phyloP scores from a whole-genome alignment of 768 basidiomycete genomes.

The Termitomyces eurrhizus region DNA sequence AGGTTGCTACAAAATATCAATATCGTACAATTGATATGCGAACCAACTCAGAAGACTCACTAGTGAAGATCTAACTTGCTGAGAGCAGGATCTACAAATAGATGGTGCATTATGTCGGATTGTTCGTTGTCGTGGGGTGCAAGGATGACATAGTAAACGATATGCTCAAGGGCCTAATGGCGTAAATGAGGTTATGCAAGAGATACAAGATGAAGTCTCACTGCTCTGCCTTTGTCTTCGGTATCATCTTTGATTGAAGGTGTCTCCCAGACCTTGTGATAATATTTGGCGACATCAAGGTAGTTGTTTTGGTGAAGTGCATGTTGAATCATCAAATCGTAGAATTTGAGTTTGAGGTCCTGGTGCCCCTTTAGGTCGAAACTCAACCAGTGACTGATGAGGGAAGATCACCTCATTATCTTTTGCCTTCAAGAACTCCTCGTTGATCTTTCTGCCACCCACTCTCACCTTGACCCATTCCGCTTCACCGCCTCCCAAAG shows the following conservation, averaged over 20 bases:
- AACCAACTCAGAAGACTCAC: slow-evolving; percentile 38
- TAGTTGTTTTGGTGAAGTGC: slow-evolving; percentile 82
- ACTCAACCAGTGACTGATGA: not conserved
- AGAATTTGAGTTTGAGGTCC: slow-evolving; percentile 95
- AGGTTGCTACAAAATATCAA: slow-evolving; percentile 60
- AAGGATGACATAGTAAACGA: slow-evolving; percentile 91
- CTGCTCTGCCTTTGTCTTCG: slow-evolving; percentile 61
- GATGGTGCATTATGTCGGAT: slow-evolving; percentile 91
- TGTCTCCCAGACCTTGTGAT: slow-evolving; percentile 97
- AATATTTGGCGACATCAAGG: slow-evolving; percentile 92
- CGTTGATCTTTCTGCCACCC: slow-evolving; percentile 90
- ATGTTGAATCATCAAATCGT: slow-evolving; percentile 95
- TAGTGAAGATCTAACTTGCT: slow-evolving; percentile 80
- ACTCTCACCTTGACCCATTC: slow-evolving; percentile 95
- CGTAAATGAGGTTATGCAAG: slow-evolving; percentile 9
- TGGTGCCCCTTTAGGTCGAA: slow-evolving; percentile 26
- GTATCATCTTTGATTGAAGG: slow-evolving; percentile 88
- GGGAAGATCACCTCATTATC: slow-evolving; percentile 69
- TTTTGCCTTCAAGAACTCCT: slow-evolving; percentile 85
- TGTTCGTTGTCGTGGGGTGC: slow-evolving; percentile 97
- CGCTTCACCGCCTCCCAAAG: slow-evolving; percentile 67
- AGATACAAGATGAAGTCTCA: slow-evolving; percentile 29
- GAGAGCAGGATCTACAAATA: slow-evolving; percentile 75
- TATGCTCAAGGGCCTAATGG: slow-evolving; percentile 83
- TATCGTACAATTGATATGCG: slow-evolving; percentile 9